phyloP scores from a whole-genome alignment of 1,284 basidiomycete genomes.

The Grifola frondosa region DNA sequence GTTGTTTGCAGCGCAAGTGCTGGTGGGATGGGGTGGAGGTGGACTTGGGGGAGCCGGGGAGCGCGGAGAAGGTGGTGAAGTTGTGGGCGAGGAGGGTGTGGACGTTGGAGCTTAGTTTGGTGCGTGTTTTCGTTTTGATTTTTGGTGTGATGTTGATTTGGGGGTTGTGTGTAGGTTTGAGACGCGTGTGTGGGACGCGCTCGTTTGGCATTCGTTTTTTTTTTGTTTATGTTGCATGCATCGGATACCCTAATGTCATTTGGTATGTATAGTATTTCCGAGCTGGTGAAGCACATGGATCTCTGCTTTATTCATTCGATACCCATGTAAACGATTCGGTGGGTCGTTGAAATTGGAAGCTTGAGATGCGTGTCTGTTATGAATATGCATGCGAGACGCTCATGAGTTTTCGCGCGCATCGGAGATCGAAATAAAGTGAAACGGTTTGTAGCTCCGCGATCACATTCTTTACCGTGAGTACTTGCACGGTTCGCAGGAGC shows the following conservation, averaged over 20 bases:
- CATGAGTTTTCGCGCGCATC: too few relatives aligned
- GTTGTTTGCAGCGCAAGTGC: conserved; percentile 79
- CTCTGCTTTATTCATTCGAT: not conserved
- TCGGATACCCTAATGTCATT: conserved; percentile 20
- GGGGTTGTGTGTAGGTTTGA: conserved; percentile 13
- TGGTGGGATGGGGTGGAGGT: conserved; percentile 99
- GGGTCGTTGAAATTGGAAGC: too few relatives aligned
- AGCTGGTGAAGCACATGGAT: too few relatives aligned
- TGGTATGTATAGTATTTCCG: conserved; percentile 18
- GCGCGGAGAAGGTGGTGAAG: conserved; percentile 65
- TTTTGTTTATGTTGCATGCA: conserved; percentile 6
- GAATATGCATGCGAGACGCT: too few relatives aligned
- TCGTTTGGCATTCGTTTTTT: too few relatives aligned
- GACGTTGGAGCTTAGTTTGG: conserved; percentile 95
- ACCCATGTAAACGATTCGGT: not conserved
- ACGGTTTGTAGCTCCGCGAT: too few relatives aligned
- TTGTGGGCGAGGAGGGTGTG: conserved; percentile 98
- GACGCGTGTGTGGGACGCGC: conserved; percentile 2
- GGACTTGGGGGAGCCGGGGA: conserved; percentile 63
- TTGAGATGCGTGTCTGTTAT: not conserved
- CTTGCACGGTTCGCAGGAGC: too few relatives aligned
- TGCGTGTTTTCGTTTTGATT: conserved; percentile 42
- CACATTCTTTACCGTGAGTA: too few relatives aligned
- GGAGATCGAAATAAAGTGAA: too few relatives aligned
- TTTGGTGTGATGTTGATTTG: not conserved